Conservation (phyloP, 2,329 filamentous ascomycete genomes). For the Ophiostoma perfectum region DNA sequence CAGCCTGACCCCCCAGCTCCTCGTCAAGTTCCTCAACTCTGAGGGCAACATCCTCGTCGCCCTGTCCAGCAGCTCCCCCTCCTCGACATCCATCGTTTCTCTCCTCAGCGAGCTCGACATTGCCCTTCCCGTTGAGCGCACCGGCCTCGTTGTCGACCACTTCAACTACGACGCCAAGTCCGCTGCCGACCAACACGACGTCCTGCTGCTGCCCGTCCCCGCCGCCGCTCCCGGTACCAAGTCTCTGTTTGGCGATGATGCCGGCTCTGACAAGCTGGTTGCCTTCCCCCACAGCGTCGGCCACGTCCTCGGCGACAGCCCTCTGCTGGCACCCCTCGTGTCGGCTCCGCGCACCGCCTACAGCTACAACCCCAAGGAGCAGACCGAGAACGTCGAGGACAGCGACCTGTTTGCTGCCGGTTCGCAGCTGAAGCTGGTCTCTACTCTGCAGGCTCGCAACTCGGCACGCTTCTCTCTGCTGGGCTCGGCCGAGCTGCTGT, state of each 20-base stretch:
- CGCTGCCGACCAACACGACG: conserved; percentile 78
- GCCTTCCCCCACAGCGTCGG: conserved; percentile 79
- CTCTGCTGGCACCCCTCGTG: conserved; percentile 74
- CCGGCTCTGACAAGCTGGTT: conserved; percentile 49
- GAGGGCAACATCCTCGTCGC: conserved; percentile 87
- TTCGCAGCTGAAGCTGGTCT: conserved; percentile 76
- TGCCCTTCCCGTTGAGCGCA: conserved; percentile 77
- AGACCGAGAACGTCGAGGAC: conserved; percentile 62
- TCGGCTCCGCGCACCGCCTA: conserved; percentile 81
- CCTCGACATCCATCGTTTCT: conserved; percentile 67
- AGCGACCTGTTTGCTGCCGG: conserved; percentile 71
- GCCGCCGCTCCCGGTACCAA: conserved; percentile 61
- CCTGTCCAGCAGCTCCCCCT: conserved; percentile 65
- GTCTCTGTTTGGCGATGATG: conserved; percentile 60
- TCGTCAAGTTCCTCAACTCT: conserved; percentile 85
- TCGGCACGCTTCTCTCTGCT: conserved; percentile 83
- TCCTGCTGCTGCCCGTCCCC: conserved; percentile 71
- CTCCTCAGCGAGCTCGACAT: conserved; percentile 87
- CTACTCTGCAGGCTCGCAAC: conserved; percentile 84
- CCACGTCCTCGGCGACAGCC: conserved; percentile 72
- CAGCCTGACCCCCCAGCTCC: conserved; percentile 73
- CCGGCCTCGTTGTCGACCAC: conserved; percentile 83
- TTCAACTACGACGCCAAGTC: conserved; percentile 82
- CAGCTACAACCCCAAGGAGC: conserved; percentile 89
- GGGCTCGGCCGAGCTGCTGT: conserved; percentile 79